Base-by-base conservation (phyloP, 2,329 filamentous ascomycete species). In the Microcyclosporella mali region DNA sequence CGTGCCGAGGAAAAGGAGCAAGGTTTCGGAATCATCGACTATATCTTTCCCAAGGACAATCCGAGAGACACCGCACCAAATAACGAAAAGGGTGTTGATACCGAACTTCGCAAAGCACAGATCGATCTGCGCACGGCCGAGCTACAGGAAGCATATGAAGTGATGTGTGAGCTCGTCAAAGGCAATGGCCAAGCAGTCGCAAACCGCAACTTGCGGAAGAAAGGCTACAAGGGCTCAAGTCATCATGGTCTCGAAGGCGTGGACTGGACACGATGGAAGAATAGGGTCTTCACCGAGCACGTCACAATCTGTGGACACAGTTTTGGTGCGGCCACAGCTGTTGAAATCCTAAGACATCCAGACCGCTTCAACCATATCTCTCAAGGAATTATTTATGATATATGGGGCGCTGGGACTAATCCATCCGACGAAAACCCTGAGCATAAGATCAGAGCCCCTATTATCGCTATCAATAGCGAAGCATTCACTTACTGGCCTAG, bases 401-500 rank as follows among this genome's bases (percentile, higher is more conserved):
- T 79, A 6, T 84, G 80, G 80, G 80, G 68, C 61, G 56, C 75
- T 56, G 56, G 74, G 52, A 53, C 71, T 51, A 52, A 64, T 53
- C 51, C 71, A 41, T 59, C 63, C 1, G 57, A 59, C 3, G 69
- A 73, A 7, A 36, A 46, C 14, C 63, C 67, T 1, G 54, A 67
- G 3, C 66, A 74, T 43, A 66, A 69, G 12, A 71, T 75, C 33
- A 65, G 67, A 29, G 69, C 73, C 10, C 81, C 81, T 4, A 56
- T 84, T 6, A 68, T 85, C 4, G 76, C 75, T 2, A 78, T 85
- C 56, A 82, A 81, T 37, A 78, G 73, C 4, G 81, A 85, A 60
- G 81, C 79, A 0, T 84, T 84, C 64, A 82, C 82, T 70, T 81
- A 84, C 62, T 84, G 81, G 81, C 71, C 75, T 16, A 68, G 71